Percentiles rank a stretch among this genome's conserved stretches.
Conservation (phyloP, 805 yeast species). For the Vanderwaltozyma tropicalis region DNA sequence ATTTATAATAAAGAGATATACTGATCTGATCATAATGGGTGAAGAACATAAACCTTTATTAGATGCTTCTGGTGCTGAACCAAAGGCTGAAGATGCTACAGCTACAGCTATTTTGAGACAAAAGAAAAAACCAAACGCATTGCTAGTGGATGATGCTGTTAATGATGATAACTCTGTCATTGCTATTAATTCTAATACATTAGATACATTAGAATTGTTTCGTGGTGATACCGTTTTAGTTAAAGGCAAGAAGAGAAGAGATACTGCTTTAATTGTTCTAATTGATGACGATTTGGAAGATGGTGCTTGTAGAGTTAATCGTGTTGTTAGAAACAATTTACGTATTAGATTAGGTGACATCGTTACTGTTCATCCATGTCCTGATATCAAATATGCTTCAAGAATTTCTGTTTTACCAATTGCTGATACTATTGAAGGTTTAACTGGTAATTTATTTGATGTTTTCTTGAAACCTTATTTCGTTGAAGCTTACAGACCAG, state of each 20-base stretch:
- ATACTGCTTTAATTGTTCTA: slow-evolving; percentile 89
- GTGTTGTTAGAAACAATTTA: slow-evolving; percentile 92
- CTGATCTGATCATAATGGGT: slow-evolving; percentile 22
- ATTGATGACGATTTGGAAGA: slow-evolving; percentile 96
- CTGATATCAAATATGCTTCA: slow-evolving; percentile 94
- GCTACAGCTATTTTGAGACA: slow-evolving; percentile 96
- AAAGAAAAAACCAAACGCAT: slow-evolving; percentile 94
- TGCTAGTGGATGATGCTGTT: slow-evolving; percentile 92
- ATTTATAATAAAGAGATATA: too few relatives aligned
- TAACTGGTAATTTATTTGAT: slow-evolving; percentile 92
- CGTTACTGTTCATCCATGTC: slow-evolving; percentile 86
- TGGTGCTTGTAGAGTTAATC: slow-evolving; percentile 86
- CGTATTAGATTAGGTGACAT: slow-evolving; percentile 91
- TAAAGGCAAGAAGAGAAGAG: slow-evolving; percentile 96
- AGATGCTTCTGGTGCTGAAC: slow-evolving; percentile 59
- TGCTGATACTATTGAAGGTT: slow-evolving; percentile 96
- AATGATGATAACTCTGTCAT: slow-evolving; percentile 96
- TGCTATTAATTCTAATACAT: slow-evolving; percentile 93
- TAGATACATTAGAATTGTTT: slow-evolving; percentile 89
- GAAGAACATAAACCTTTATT: slow-evolving; percentile 36
- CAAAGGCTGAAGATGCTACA: slow-evolving; percentile 50
- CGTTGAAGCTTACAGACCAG: slow-evolving; percentile 98
- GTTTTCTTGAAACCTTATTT: slow-evolving; percentile 95
- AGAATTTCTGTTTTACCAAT: slow-evolving; percentile 93
- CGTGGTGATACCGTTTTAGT: slow-evolving; percentile 96